Evolutionary conservation across 768 basidiomycete genomes (phyloP), one percentile per base, ranked within the genome.

Genomic region (Lactifluus piperatus): DNA sequence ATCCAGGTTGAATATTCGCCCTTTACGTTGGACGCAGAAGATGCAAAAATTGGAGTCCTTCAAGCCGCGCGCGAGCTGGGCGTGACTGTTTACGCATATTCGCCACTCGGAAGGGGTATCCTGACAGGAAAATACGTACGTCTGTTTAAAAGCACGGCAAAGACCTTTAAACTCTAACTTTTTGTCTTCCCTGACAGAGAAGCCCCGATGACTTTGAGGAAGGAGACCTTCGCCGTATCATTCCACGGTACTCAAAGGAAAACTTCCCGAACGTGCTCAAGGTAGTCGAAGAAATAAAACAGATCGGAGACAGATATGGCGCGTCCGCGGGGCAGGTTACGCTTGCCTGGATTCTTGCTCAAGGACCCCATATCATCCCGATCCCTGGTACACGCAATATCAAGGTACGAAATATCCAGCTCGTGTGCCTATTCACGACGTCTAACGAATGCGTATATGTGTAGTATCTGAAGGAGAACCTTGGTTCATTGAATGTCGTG

Each of bases 321-420:
- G 75, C 71, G 10, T 77, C 79, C 8, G 66, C 75, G 2, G 75
- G 76, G 2, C 80, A 81, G 65, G 69, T 79, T 30, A 64, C 74
- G 1, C 72, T 83, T n/a, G 79, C 79, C 0, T 80, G 76, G 77
- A 68, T 79, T 9, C 69, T 80, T 9, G 73, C 75, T 13, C 77
- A 80, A 67, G 77, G 78, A 2, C 64, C 72, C 14, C 74, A 79
- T 52, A 68, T 81, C 54, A 74, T 80, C 60, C 69, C 76, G 26
- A 78, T 79, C 62, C 78, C 79, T 2, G 79, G 77, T 3, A 78
- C 78, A 3, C 76, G 71, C 56, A 72, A 69, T 32, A 63, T 75
- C 57, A 72, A 71, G 64, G 72, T 72, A 27, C 44, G 56, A 24
- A 7, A 18, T 22, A 20, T n/a, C 30, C 5, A 16, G 2, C 8